These are phyloP conservation scores for Phytophthora boehmeriae DNA, from an alignment of 352 stramenopile genomes.

Conservation along the genomic window DNA sequence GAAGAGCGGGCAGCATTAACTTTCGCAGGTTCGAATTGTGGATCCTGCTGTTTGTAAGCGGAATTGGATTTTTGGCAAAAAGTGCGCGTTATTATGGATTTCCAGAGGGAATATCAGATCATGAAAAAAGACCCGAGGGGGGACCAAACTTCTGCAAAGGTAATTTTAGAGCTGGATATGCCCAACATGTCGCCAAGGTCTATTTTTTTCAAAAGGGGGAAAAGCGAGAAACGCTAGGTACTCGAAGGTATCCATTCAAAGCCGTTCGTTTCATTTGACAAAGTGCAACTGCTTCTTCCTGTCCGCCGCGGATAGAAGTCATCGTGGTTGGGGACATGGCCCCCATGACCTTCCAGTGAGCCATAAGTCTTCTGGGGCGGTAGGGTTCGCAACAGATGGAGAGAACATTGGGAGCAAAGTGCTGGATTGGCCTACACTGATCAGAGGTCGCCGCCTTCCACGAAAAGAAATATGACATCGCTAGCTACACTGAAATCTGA, in stretches of 20 bases:
- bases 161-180: constrained; percentile 35
- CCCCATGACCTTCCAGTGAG: background rate
- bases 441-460: no score
- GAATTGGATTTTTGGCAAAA: background rate
- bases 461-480: no score
- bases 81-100: background rate
- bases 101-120: constrained; percentile 27
- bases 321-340: background rate
- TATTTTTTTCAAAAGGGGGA: constrained; percentile 24
- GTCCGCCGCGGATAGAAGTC: background rate
- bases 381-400: constrained; percentile 1
- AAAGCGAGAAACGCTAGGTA: constrained; percentile 15
- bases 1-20: constrained; percentile 4
- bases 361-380: background rate
- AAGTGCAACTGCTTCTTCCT: background rate
- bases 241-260: background rate
- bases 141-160: constrained; percentile 32
- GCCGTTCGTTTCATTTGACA: background rate
- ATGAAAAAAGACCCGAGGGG: constrained; percentile 21
- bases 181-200: constrained; percentile 17
- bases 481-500: no score
- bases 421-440: background rate
- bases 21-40: constrained; percentile 13
- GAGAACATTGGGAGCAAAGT: background rate
- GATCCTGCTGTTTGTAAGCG: background rate